Conservation (phyloP, 2,329 filamentous ascomycete species). For the Colletotrichum sublineola region DNA sequence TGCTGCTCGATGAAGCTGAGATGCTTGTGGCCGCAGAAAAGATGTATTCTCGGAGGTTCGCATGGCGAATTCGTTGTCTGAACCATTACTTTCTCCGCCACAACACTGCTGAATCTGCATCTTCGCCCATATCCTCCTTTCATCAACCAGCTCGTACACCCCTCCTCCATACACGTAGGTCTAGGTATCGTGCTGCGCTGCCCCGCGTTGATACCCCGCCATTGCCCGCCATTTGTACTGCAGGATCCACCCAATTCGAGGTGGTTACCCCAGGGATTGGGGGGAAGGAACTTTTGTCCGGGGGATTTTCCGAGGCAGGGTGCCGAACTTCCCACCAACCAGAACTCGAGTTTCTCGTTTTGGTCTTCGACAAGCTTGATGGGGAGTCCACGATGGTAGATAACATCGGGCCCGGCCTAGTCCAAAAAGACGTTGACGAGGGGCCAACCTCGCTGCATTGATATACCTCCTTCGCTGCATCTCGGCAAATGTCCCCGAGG, state of each 20-base stretch:
- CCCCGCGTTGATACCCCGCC: constrained; percentile 44
- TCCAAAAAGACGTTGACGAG: constrained; percentile 13
- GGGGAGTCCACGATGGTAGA: constrained; percentile 26
- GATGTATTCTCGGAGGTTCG: neutral
- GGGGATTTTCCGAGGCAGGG: constrained; percentile 44
- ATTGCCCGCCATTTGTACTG: constrained; percentile 37
- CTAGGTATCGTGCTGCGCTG: constrained; percentile 36
- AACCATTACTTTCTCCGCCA: neutral
- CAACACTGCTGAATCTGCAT: neutral
- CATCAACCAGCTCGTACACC: neutral
- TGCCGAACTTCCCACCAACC: constrained; percentile 55
- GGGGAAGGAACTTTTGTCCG: constrained; percentile 39
- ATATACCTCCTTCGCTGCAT: constrained; percentile 32
- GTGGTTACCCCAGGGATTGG: constrained; percentile 23
- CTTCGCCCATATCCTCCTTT: neutral
- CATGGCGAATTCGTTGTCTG: neutral
- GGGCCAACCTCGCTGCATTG: constrained; percentile 19
- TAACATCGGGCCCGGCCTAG: constrained; percentile 20
- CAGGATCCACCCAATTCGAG: constrained; percentile 25
- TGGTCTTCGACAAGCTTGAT: neutral
- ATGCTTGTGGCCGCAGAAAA: neutral
- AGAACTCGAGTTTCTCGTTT: constrained; percentile 27
- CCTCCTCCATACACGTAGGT: constrained; percentile 16
- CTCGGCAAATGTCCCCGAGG: constrained; percentile 34
- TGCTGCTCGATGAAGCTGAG: neutral